These are phyloP conservation scores for Escovopsis sp. DNA, from an alignment of 2,329 filamentous ascomycete species.

Conservation along the genomic window DNA sequence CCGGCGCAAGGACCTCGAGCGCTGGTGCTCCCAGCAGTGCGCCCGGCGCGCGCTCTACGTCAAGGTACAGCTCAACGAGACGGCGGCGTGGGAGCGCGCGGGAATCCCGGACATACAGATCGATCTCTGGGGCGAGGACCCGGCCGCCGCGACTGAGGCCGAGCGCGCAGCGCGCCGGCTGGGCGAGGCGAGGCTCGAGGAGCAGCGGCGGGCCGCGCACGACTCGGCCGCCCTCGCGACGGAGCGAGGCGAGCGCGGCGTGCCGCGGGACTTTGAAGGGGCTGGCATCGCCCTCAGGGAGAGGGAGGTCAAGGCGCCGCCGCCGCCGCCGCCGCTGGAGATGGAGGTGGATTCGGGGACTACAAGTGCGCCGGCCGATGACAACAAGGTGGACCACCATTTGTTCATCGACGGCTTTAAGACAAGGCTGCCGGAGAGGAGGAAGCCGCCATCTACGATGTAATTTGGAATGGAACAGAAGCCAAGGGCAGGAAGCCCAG, in stretches of 20 bases:
- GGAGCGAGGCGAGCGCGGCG: conserved; percentile 28
- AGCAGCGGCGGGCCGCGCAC: conserved; percentile 24
- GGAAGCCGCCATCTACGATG: neutral
- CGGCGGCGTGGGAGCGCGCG: conserved; percentile 70
- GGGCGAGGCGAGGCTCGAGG: conserved; percentile 28
- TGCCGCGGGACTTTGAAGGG: conserved; percentile 12
- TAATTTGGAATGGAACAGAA: neutral
- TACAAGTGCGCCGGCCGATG: no score
- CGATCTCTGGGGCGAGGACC: conserved; percentile 53
- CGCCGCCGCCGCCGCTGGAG: conserved; percentile 13
- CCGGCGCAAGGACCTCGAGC: conserved; percentile 56
- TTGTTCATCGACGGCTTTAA: conserved; percentile 33
- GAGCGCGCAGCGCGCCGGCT: conserved; percentile 23
- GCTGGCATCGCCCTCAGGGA: conserved; percentile 38
- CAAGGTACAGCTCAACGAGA: conserved; percentile 74
- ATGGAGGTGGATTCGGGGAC: conserved; percentile 1
- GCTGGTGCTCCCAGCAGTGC: conserved; percentile 76
- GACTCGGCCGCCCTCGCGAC: conserved; percentile 32
- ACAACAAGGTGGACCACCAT: conserved; percentile 22
- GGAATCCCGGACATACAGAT: conserved; percentile 42
- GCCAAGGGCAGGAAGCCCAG: neutral
- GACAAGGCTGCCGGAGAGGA: conserved; percentile 7
- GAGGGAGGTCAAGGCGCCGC: conserved; percentile 23
- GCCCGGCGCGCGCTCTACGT: conserved; percentile 69
- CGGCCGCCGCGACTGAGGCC: conserved; percentile 29